A percentile compares a stretch with the other conserved stretches of the same genome.
These are phyloP conservation scores for Phytophthora europaea DNA, from an alignment of 352 stramenopile species.

Conservation along the genomic window DNA sequence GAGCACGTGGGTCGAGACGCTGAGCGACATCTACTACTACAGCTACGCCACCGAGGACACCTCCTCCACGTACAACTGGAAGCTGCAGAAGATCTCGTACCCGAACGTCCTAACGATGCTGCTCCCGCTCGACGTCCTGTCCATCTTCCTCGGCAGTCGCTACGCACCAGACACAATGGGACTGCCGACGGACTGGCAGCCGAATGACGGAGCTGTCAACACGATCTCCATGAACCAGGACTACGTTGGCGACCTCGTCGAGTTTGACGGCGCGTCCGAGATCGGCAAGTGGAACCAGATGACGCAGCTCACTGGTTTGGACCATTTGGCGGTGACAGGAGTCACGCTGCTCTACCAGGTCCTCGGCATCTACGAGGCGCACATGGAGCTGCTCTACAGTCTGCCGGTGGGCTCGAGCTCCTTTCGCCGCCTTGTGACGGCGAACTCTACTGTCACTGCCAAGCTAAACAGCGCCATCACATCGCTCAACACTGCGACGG, in stretches of 20 bases:
- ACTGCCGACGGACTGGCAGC: slow-evolving; percentile 54
- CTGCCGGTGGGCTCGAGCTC: slow-evolving; percentile 33
- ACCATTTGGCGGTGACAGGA: slow-evolving; percentile 59
- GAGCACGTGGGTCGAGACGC: slow-evolving; percentile 59
- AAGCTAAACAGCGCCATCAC: slow-evolving; percentile 43
- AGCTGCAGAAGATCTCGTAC: slow-evolving; percentile 52
- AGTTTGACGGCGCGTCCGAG: slow-evolving; percentile 44
- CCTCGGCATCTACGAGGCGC: slow-evolving; percentile 51
- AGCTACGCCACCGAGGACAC: slow-evolving; percentile 59
- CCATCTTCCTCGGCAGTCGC: slow-evolving; percentile 50
- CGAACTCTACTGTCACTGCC: slow-evolving; percentile 27
- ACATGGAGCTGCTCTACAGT: slow-evolving; percentile 47
- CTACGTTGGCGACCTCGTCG: slow-evolving; percentile 42
- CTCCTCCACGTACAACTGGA: slow-evolving; percentile 43
- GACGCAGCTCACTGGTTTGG: slow-evolving; percentile 48
- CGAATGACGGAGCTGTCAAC: slow-evolving; percentile 63
- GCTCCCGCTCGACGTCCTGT: slow-evolving; percentile 50
- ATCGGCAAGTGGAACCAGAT: slow-evolving; percentile 63
- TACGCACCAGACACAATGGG: slow-evolving; percentile 42
- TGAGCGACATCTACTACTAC: slow-evolving; percentile 68
- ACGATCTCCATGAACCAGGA: slow-evolving; percentile 60
- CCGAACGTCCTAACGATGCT: slow-evolving; percentile 66
- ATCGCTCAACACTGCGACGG: slow-evolving; percentile 45
- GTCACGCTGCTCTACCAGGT: slow-evolving; percentile 54
- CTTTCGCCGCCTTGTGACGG: slow-evolving; percentile 21